A percentile compares a stretch with the other conserved stretches of the same genome.
These are phyloP conservation scores for Suhomyces sp. DNA, from an alignment of 805 yeast genomes.

Conservation along the genomic window DNA sequence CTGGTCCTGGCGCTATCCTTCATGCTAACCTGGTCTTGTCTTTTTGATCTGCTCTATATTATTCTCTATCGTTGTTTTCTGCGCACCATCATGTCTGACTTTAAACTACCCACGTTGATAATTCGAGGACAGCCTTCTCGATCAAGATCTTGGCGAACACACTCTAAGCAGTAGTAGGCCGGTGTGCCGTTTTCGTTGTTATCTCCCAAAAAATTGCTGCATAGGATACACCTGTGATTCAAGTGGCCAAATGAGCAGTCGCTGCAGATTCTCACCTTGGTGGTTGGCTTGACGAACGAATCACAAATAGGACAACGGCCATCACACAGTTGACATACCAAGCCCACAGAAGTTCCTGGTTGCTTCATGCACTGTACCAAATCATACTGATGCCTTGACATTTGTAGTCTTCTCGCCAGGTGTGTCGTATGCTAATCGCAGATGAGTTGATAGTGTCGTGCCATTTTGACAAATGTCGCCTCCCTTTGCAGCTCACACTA, in stretches of 20 bases:
- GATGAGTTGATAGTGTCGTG: background rate
- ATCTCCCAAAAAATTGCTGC: slow-evolving; percentile 61
- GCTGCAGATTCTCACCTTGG: slow-evolving; percentile 71
- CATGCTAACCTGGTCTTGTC: background rate
- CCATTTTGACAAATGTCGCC: background rate
- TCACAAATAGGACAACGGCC: slow-evolving; percentile 92
- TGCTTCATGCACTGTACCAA: slow-evolving; percentile 79
- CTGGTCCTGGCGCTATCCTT: background rate
- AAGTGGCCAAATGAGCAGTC: slow-evolving; percentile 77
- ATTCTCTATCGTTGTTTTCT: background rate
- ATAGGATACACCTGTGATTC: slow-evolving; percentile 69
- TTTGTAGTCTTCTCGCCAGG: slow-evolving; percentile 18
- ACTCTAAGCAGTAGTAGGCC: slow-evolving; percentile 83
- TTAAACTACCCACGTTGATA: slow-evolving; percentile 73
- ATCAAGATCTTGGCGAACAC: slow-evolving; percentile 74
- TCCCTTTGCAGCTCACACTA: background rate
- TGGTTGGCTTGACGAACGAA: slow-evolving; percentile 70
- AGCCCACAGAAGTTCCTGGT: slow-evolving; percentile 72
- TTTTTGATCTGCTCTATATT: background rate
- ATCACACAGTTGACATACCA: slow-evolving; percentile 80
- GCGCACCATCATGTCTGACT: slow-evolving; percentile 51
- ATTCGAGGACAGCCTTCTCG: slow-evolving; percentile 92
- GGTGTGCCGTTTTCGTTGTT: slow-evolving; percentile 38
- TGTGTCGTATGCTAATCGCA: background rate
- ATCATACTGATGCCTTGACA: slow-evolving; percentile 91